Conservation (phyloP, 257 asterid species). For the Solanum raphanifolium region DNA sequence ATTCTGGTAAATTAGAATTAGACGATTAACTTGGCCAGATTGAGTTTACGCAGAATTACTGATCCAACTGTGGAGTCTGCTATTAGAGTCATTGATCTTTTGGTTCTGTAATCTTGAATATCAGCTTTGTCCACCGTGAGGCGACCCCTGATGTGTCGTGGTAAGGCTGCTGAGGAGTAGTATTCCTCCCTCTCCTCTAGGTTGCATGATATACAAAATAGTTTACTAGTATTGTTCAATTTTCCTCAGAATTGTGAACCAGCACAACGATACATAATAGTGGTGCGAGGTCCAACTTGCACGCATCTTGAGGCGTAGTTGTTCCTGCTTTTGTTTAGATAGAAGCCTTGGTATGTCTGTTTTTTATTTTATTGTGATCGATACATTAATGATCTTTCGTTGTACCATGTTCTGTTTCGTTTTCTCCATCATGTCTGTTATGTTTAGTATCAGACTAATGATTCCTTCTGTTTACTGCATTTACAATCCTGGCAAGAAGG, state of each 20-base stretch:
- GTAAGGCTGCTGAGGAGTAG: neutral
- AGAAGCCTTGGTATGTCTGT: neutral
- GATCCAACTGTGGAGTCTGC: neutral
- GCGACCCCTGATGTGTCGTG: neutral
- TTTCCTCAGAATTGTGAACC: too few species aligned
- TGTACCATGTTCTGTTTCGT: neutral
- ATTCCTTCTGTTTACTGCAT: neutral
- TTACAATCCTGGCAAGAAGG: neutral
- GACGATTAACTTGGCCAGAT: too few species aligned
- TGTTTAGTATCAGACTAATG: neutral
- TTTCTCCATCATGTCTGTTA: neutral
- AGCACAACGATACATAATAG: too few species aligned
- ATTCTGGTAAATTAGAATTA: neutral
- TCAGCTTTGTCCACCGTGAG: too few species aligned
- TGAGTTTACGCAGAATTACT: neutral
- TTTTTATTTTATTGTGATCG: neutral
- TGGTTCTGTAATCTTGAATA: neutral
- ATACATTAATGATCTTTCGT: neutral
- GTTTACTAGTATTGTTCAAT: too few species aligned
- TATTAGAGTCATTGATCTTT: neutral
- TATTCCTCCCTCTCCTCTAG: too few species aligned
- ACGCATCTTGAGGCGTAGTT: too few species aligned
- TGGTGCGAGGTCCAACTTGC: too few species aligned
- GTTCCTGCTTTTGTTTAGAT: too few species aligned
- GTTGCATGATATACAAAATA: too few species aligned